Evolutionary conservation across 2,329 filamentous ascomycete genomes (phyloP).

Genomic region (Pseudocercospora musae): DNA sequence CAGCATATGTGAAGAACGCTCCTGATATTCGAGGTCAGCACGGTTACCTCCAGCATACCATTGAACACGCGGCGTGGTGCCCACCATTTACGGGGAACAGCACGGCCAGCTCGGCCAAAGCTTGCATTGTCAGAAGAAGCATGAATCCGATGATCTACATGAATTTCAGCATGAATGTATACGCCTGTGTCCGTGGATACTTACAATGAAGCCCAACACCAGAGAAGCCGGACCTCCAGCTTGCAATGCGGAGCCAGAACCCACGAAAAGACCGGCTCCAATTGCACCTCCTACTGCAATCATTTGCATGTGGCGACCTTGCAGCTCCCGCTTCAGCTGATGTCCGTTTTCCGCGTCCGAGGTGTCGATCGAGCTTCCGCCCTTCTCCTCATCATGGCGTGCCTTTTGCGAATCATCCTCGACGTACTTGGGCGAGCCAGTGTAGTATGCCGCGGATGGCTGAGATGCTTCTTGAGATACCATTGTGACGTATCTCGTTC

Average conservation of each 20-base stretch:
- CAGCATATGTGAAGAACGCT: conserved; percentile 40
- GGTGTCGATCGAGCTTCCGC: background rate
- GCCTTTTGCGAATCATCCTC: background rate
- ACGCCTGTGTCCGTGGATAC: background rate
- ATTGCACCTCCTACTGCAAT: conserved; percentile 40
- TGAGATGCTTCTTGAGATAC: background rate
- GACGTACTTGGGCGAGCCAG: background rate
- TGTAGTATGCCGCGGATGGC: background rate
- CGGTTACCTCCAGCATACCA: background rate
- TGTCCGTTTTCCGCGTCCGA: background rate
- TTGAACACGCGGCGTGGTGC: background rate
- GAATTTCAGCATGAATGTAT: background rate
- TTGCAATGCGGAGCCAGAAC: conserved; percentile 47
- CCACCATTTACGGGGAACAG: conserved; percentile 77
- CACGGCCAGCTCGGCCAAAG: conserved; percentile 86
- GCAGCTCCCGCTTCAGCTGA: conserved; percentile 33
- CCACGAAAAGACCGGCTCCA: conserved; percentile 55
- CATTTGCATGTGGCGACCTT: conserved; percentile 33
- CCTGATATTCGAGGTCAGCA: conserved; percentile 31
- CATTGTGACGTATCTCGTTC: background rate
- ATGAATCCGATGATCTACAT: conserved; percentile 52
- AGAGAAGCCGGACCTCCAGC: conserved; percentile 48
- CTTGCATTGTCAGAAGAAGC: conserved; percentile 89
- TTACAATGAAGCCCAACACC: conserved; percentile 26
- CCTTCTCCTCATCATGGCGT: background rate